phyloP scores from a whole-genome alignment of 1,284 basidiomycete species.

The Cryptococcus maquisensis region DNA sequence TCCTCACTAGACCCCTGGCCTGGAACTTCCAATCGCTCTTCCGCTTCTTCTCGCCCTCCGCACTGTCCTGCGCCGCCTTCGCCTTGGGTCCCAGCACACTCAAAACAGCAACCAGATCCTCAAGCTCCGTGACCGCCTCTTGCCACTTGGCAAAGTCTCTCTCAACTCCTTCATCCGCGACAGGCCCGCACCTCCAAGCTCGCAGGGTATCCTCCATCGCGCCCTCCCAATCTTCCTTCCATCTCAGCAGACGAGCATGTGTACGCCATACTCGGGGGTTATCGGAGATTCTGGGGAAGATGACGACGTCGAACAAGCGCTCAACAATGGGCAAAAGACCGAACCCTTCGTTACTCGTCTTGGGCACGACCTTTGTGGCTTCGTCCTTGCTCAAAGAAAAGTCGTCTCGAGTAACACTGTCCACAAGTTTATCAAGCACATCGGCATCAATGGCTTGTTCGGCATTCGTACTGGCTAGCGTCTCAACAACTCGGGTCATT shows the following conservation, averaged over 20 bases:
- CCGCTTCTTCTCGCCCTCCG: slow-evolving; percentile 33
- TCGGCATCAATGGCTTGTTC: slow-evolving; percentile 69
- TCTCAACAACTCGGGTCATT: slow-evolving; percentile 74
- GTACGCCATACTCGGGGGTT: slow-evolving; percentile 73
- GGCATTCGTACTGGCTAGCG: slow-evolving; percentile 60
- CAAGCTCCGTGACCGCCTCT: slow-evolving; percentile 69
- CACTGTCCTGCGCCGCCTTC: slow-evolving; percentile 20
- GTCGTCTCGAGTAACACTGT: slow-evolving; percentile 67
- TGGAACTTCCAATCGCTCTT: slow-evolving; percentile 71
- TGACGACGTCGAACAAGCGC: slow-evolving; percentile 65
- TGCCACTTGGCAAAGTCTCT: slow-evolving; percentile 63
- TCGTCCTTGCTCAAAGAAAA: slow-evolving; percentile 44
- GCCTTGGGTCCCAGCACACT: slow-evolving; percentile 73
- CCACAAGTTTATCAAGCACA: slow-evolving; percentile 80
- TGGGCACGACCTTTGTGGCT: slow-evolving; percentile 21
- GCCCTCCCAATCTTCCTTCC: slow-evolving; percentile 67
- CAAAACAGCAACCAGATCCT: slow-evolving; percentile 76
- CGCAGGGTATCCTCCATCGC: slow-evolving; percentile 76
- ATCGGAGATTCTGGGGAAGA: slow-evolving; percentile 68
- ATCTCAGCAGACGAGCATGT: slow-evolving; percentile 71
- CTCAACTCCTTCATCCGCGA: slow-evolving; percentile 62
- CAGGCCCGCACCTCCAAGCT: slow-evolving; percentile 71
- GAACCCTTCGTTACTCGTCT: slow-evolving; percentile 61
- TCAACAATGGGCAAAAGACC: slow-evolving; percentile 62
- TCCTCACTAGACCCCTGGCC: slow-evolving; percentile 78